phyloP scores from a whole-genome alignment of 768 basidiomycete species.

The Paxillus involutus region DNA sequence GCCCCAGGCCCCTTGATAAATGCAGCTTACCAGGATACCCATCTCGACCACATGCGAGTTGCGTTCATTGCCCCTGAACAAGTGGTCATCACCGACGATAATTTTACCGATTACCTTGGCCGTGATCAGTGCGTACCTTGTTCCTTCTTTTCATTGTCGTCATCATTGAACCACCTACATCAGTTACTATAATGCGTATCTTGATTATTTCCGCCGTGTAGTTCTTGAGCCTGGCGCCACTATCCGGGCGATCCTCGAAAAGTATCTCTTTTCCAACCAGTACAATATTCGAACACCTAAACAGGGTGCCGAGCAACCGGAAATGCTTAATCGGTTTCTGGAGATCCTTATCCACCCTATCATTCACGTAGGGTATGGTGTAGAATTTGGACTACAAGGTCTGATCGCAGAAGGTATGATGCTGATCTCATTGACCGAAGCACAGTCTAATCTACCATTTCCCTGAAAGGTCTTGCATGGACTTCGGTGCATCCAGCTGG shows the following conservation, averaged over 20 bases:
- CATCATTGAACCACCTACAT: neutral
- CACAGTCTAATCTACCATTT: neutral
- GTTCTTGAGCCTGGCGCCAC: slow-evolving; percentile 28
- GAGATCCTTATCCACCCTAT: slow-evolving; percentile 64
- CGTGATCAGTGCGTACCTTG: slow-evolving; percentile 27
- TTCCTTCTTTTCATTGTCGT: neutral
- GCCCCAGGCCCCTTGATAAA: slow-evolving; percentile 41
- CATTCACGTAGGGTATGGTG: slow-evolving; percentile 63
- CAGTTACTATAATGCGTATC: slow-evolving; percentile 33
- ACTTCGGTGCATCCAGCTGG: slow-evolving; percentile 47
- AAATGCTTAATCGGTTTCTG: slow-evolving; percentile 60
- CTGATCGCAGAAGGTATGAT: slow-evolving; percentile 59
- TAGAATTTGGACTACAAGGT: slow-evolving; percentile 64
- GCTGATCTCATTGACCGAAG: neutral
- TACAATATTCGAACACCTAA: slow-evolving; percentile 41
- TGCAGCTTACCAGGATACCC: slow-evolving; percentile 40
- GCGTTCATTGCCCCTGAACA: slow-evolving; percentile 28
- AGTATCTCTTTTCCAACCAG: slow-evolving; percentile 55
- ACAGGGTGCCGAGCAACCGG: slow-evolving; percentile 38
- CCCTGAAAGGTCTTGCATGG: slow-evolving; percentile 56
- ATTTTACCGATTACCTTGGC: slow-evolving; percentile 26
- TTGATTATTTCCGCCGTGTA: slow-evolving; percentile 30
- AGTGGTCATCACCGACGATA: slow-evolving; percentile 25
- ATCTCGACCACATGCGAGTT: slow-evolving; percentile 38
- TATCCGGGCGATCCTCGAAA: slow-evolving; percentile 49